Base-by-base conservation (phyloP, 257 asterid genomes). In the Leptodermis oblonga region DNA sequence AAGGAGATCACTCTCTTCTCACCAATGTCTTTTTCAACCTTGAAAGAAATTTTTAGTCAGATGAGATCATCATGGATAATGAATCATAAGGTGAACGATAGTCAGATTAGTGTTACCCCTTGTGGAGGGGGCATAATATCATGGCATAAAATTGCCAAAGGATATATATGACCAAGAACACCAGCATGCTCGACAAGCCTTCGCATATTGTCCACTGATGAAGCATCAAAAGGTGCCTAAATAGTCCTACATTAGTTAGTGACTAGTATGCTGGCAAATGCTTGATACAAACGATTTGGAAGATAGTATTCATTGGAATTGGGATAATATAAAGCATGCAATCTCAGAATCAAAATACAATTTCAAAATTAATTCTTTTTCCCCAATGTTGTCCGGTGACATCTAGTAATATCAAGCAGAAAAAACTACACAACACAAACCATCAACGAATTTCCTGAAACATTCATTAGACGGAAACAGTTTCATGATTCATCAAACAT, bases 11-110 rank as follows among this genome's bases (percentile, higher is more conserved):
- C 62, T 81, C 98, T 80, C 80, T 83, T 85, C 88, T 92, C 98
- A 33, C 98, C 96, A 59, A 92, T 85, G 48, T 92, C 93, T 86
- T 89, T 92, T 84, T 92, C 95, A 73, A 92, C 92, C 98, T 92
- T 71, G 66, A 15, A 42, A 77, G 25, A 67, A 4, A 63, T 31
- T 67, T 14, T 12, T 13, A 65, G 65, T 71, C 26, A 70, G 54
- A 65, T 25, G 55, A 74, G 58, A 54, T 20, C 34, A 34, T 36
- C 53, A 69, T 36, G 69, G 76, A 25, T 23, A 31, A 33, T 54
- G 34, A 54, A 15, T 31, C 15, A 25, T 25, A 25, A 54, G 61
- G 61, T 25, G 18, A 54, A 23, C 34, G 26, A 25, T 8, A 54
- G 13, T 54, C 26, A 54, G 39, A 17, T 0, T 3, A 6, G 2